Evolutionary conservation across 2,329 filamentous ascomycete genomes (phyloP).

Genomic region (Fusarium siculi): DNA sequence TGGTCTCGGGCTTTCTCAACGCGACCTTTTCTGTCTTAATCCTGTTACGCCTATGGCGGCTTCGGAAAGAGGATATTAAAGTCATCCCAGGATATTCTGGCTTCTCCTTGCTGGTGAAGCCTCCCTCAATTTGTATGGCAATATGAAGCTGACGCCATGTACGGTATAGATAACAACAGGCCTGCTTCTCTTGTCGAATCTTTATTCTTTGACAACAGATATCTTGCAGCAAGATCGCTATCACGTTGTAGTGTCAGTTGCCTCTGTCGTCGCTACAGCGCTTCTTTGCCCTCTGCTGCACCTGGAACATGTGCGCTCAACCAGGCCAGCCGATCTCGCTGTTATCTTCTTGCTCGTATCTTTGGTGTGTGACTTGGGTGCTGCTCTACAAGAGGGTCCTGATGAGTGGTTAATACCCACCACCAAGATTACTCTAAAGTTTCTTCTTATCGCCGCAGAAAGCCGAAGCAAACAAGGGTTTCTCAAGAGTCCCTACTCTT

Average conservation of each 20-base stretch:
- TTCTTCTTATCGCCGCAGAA: not conserved
- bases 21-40: not conserved
- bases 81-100: too few species aligned
- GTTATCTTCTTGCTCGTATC: not conserved
- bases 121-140: not conserved
- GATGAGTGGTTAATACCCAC: rapidly evolving
- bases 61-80: not conserved
- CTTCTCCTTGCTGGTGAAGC: not conserved
- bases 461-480: not conserved
- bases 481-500: not conserved
- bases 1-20: not conserved
- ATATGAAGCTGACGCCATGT: not conserved
- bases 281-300: not conserved
- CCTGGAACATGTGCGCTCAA: not conserved
- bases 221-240: rapidly evolving
- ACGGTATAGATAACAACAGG: not conserved
- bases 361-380: not conserved
- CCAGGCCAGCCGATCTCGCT: not conserved
- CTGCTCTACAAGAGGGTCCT: not conserved
- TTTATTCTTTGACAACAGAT: not conserved
- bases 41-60: not conserved
- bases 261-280: rapidly evolving
- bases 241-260: rapidly evolving
- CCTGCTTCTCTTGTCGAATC: not conserved
- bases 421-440: not conserved